Conservation (phyloP, 169 alveolate species). For the Plasmodium gaboni region DNA sequence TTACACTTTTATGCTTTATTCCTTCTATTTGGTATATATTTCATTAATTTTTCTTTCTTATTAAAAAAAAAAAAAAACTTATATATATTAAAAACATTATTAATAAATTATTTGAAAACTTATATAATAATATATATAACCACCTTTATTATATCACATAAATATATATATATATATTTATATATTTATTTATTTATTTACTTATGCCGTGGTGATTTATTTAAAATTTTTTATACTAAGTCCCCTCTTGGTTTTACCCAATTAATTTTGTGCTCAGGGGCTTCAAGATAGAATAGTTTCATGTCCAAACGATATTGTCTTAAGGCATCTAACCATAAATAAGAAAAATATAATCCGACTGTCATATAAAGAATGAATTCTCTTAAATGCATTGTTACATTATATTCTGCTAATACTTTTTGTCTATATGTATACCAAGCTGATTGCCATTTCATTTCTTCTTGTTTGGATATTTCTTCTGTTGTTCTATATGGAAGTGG, state of each 20-base stretch:
- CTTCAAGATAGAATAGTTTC: conserved; percentile 91
- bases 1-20: no score
- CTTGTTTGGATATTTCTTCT: conserved; percentile 86
- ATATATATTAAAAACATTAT: no score
- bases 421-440: conserved; percentile 92
- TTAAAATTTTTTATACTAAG: conserved; percentile 71
- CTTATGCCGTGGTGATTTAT: no score
- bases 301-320: conserved; percentile 88
- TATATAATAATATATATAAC: no score
- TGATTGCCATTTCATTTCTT: conserved; percentile 88
- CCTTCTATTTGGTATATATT: no score
- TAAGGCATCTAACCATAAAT: conserved; percentile 84
- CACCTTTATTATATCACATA: no score
- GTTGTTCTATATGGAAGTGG: conserved; percentile 91
- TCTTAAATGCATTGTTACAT: conserved; percentile 83
- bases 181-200: no score
- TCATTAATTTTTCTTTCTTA: no score
- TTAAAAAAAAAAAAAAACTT: no score
- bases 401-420: conserved; percentile 87
- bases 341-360: conserved; percentile 84
- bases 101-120: no score
- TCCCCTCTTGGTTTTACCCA: conserved; percentile 94
- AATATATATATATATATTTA: no score
- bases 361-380: conserved; percentile 87
- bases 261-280: conserved; percentile 92